Evolutionary conservation across 371 early-diverging fungal species (phyloP), one percentile per base, ranked within the genome.

Genomic region (Mortierella sp.): DNA sequence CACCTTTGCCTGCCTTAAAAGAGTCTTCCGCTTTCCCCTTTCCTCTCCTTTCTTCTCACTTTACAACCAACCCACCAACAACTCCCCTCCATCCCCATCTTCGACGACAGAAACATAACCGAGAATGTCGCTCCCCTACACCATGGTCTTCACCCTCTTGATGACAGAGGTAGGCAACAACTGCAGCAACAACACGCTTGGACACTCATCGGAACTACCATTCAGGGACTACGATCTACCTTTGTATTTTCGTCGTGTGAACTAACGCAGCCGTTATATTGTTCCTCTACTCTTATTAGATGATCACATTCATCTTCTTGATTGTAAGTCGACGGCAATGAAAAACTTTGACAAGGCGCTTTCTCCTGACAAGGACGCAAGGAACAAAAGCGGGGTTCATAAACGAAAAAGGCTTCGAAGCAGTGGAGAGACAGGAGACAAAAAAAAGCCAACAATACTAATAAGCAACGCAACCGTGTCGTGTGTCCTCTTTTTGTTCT

Each of bases 101-200:
- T 48, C 70, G 44, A 65, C 8, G 27, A 49, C 56, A 32, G 49
- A 8, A n/a, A 51, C 6, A 65, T 65, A 41, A 4, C 55, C 68
- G 58, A 72, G 41, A 74, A 88, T 88, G 88, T 84, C 91, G 70
- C 88, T 90, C 46, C 89, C 90, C 38, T 90, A 90, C 74, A 88
- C 89, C 38, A 87, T 90, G 81, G 88, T 90, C 58, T 90, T 90
- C 71, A 83, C 89, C 32, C 88, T 90, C 78, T 74, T 90, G 75
- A 73, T 90, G 79, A 81, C 88, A 75, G 91, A 90, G 91, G 91
- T 90, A 88, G 70, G 54, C 38, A 4, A 11, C 48, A 35, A 27
- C 8, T 7, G 24, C 21, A 51, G n/a, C 4, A 6, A 29, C 16
- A 16, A 63, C 41, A 21, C 41, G 41, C 41, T 0, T 41, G 7